A percentile compares a stretch with the other conserved stretches of the same genome.
These are phyloP conservation scores for Nakazawaea wickerhamii DNA, from an alignment of 805 yeast genomes.

Conservation along the genomic window DNA sequence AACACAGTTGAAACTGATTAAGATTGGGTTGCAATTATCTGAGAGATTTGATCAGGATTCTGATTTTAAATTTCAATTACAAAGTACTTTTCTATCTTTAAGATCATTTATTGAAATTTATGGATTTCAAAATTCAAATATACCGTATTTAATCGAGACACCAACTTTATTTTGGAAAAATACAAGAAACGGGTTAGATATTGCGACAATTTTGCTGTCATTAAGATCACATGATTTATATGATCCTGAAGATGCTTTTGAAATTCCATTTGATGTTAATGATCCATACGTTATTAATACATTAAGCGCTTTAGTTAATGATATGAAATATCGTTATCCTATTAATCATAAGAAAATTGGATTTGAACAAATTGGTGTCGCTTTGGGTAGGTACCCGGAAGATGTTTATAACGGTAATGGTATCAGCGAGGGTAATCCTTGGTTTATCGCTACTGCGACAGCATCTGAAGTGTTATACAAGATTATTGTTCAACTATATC, in stretches of 20 bases:
- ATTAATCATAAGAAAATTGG: conserved; percentile 52
- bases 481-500: conserved; percentile 40
- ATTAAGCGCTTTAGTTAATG: conserved; percentile 51
- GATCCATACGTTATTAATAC: conserved; percentile 59
- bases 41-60: conserved; percentile 22
- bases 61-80: conserved; percentile 26
- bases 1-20: conserved; percentile 66
- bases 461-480: conserved; percentile 62
- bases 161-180: conserved; percentile 39
- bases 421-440: conserved; percentile 80
- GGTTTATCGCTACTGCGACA: conserved; percentile 78
- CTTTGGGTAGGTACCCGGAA: conserved; percentile 89
- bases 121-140: conserved; percentile 33
- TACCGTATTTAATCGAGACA: conserved; percentile 65
- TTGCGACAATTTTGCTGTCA: conserved; percentile 57
- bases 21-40: conserved; percentile 44
- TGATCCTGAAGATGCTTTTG: conserved; percentile 25
- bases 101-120: conserved; percentile 33
- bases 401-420: conserved; percentile 79
- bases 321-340: conserved; percentile 74
- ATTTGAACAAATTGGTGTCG: conserved; percentile 45
- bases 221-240: conserved; percentile 41
- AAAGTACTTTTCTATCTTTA: conserved; percentile 28
- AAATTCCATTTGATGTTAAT: conserved; percentile 58
- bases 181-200: conserved; percentile 68